Base-by-base conservation (phyloP, 1,139 yeast species). In the Candida smagusa region DNA sequence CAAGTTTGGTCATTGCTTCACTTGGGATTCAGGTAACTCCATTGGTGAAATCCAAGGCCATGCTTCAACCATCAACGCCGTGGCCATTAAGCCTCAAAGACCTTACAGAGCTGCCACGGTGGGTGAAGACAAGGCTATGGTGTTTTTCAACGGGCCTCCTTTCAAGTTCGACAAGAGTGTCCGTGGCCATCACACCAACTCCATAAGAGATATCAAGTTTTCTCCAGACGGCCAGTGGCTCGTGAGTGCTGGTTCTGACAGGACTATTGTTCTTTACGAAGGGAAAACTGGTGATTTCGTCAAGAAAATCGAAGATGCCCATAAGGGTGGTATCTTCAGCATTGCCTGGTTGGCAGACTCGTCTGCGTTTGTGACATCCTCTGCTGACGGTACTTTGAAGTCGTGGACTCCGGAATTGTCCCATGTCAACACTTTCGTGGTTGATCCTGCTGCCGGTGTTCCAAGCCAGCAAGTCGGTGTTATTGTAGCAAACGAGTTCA, bases 1-100 rank as follows among this genome's bases (percentile, higher is more conserved):
- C 52, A 76, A 84, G 47, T 89, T 79, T 54, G 98, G 97, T 3
- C 96, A 86, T 51, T 90, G 95, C 45, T 88, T 92, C 55, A 79
- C 96, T 6, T 85, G 86, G 76, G 99, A 92, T 57, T 76, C 95
- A 1, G 98, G 98, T 40, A 92, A 92, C 61, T 79, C 96, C 8
- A 82, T 92, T 33, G 99, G 98, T 38, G 97, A 92, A 58, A 84
- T 94, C 49, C 82, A 89, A 40, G 99, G 98, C 23, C 98, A 92
- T 58, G 77, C 95, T n/a, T 81, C 85, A 29, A 77, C 79, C 30
- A 79, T 90, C 55, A 88, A 85, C 54, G 87, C 94, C 0, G 96
- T 88, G 9, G 81, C 85, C 38, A 83, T 92, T 48, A 84, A 84
- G 53, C 87, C 90, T n/a, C 80, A 77, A 42, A 76, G 98, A 58